Evolutionary conservation across 805 yeast genomes (phyloP).

Genomic region (Vanderwaltozyma verrucispora): DNA sequence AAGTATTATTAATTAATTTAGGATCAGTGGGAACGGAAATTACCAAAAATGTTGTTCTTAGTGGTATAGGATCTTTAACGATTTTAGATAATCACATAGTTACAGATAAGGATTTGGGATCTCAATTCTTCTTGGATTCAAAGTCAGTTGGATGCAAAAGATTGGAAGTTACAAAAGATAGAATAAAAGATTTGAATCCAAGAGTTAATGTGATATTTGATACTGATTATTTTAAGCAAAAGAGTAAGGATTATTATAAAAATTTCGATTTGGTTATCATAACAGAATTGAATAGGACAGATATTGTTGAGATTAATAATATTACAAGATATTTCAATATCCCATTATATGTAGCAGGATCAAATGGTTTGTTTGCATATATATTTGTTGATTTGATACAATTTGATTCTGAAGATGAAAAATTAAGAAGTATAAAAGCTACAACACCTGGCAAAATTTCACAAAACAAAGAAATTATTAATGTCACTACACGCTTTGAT

Average conservation of each 20-base stretch:
- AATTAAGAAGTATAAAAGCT: slow-evolving; percentile 38
- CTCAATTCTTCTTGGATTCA: slow-evolving; percentile 62
- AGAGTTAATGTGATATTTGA: slow-evolving; percentile 52
- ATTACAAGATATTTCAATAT: slow-evolving; percentile 45
- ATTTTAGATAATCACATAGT: slow-evolving; percentile 51
- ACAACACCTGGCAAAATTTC: slow-evolving; percentile 43
- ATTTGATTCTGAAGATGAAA: slow-evolving; percentile 47
- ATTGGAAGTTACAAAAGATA: slow-evolving; percentile 41
- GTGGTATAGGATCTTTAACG: slow-evolving; percentile 77
- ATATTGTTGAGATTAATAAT: slow-evolving; percentile 40
- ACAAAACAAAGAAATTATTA: slow-evolving; percentile 33
- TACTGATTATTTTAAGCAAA: slow-evolving; percentile 17
- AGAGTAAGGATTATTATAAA: slow-evolving; percentile 33
- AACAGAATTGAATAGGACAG: slow-evolving; percentile 44
- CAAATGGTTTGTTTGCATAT: slow-evolving; percentile 77
- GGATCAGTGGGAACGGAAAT: slow-evolving; percentile 77
- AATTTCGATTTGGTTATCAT: slow-evolving; percentile 65
- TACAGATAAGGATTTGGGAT: slow-evolving; percentile 51
- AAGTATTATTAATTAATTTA: slow-evolving; percentile 56
- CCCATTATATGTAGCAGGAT: slow-evolving; percentile 58
- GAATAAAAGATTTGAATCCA: slow-evolving; percentile 68
- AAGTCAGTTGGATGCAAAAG: slow-evolving; percentile 46
- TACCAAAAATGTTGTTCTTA: slow-evolving; percentile 73
- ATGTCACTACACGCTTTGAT: slow-evolving; percentile 27
- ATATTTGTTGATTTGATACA: slow-evolving; percentile 67